Evolutionary conservation across 2,329 filamentous ascomycete species (phyloP).

Genomic region (Chaetothyriales sp.): DNA sequence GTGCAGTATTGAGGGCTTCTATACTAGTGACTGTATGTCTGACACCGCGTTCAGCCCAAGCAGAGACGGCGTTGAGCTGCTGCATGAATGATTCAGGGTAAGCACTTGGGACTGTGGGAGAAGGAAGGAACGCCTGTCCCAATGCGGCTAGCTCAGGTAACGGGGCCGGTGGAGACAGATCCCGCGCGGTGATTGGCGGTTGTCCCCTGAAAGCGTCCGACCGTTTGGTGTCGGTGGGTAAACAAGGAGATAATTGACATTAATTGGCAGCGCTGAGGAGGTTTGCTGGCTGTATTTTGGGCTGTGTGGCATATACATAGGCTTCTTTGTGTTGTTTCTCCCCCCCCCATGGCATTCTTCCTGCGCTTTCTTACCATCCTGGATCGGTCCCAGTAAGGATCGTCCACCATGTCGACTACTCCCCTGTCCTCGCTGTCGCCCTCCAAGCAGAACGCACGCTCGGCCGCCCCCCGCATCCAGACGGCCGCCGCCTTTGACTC

Average conservation of each 20-base stretch:
- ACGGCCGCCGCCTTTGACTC: background rate
- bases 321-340: background rate
- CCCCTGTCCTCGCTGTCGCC: constrained; percentile 28
- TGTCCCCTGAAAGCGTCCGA: background rate
- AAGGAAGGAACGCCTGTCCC: too few species aligned
- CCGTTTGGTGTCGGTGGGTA: background rate
- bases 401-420: constrained; percentile 24
- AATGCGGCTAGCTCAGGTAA: background rate
- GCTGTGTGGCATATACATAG: background rate
- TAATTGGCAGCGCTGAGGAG: background rate
- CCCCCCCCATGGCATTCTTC: background rate
- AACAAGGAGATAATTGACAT: background rate
- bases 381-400: background rate
- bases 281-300: background rate
- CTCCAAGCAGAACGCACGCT: constrained; percentile 28
- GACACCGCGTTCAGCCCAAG: too few species aligned
- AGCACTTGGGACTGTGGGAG: too few species aligned
- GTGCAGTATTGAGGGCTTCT: too few species aligned
- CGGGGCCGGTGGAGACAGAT: constrained; percentile 3
- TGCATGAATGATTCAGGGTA: too few species aligned
- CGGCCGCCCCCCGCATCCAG: background rate
- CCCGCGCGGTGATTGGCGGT: background rate
- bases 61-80: too few species aligned
- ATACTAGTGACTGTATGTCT: too few species aligned
- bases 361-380: background rate